Evolutionary conservation across 1,284 basidiomycete species (phyloP), one percentile per base, ranked within the genome.

Genomic region (Trametes sp.): DNA sequence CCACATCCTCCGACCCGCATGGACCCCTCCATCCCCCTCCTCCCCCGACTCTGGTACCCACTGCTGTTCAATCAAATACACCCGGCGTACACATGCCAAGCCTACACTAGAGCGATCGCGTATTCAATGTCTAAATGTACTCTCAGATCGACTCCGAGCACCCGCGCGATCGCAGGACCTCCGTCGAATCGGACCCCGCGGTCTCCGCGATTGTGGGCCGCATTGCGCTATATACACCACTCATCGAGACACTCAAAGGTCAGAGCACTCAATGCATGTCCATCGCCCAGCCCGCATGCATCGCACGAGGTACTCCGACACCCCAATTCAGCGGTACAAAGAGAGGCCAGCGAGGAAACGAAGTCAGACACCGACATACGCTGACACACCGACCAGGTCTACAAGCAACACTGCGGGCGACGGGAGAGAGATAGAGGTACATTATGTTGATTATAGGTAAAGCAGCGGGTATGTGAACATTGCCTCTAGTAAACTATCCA

Each of bases 151-250:
- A 3, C 21, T 28, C 24, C 21, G 31, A 70, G 62, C 23, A 56
- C 70, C 23, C 71, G 72, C 11, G 65, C 60, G 65, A 71, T 51
- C 62, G 62, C 70, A 71, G 63, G 63, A 65, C n/a, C 59, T 59
- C 54, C 64, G 63, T n/a, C 16, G 16, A 14, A 6, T 19, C 19
- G 63, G 57, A 19, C 54, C 59, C 65, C 26, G 54, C 60, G 23
- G 57, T 68, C 24, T 35, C 65, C 16, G 24, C 38, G 36, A 53
- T 53, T 23, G 41, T 35, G 42, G 7, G 54, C 26, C 44, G 21
- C 24, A 10, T 13, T 13, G 31, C 31, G 31, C 13, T 33, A 41
- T n/a, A 41, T n/a, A 41, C 38, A n/a, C 21, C 41, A 42, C 16
- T 41, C n/a, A 8, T 16, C 8, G 13, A n/a, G 21, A 6, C 6